Percentiles rank a stretch among this genome's conserved stretches.
Conservation (phyloP, 768 basidiomycete genomes). For the Holtermanniella nyarrowii region DNA sequence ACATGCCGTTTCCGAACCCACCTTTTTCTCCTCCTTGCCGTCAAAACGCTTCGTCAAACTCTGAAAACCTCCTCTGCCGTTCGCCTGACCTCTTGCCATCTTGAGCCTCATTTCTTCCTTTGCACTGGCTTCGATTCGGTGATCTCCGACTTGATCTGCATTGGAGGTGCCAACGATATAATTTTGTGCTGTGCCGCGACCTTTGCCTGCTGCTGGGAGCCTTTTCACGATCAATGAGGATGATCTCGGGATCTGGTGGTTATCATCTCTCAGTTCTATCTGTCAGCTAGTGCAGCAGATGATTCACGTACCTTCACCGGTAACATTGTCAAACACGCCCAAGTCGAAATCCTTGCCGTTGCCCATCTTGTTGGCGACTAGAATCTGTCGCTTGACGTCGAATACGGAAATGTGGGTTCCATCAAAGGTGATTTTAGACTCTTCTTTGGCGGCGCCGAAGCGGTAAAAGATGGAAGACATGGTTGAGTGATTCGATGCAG, state of each 20-base stretch:
- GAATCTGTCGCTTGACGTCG: constrained; percentile 97
- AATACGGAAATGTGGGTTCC: constrained; percentile 98
- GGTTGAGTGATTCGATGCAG: constrained; percentile 5
- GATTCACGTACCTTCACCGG: constrained; percentile 66
- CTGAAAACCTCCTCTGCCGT: constrained; percentile 22
- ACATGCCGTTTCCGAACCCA: no score
- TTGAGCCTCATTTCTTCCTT: constrained; percentile 33
- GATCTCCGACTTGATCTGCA: constrained; percentile 47
- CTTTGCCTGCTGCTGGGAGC: constrained; percentile 53
- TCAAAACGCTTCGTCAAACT: constrained; percentile 82
- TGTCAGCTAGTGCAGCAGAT: neutral
- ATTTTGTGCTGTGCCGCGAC: constrained; percentile 41
- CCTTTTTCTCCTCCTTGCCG: constrained; percentile 55
- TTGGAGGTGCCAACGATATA: constrained; percentile 40
- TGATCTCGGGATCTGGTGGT: constrained; percentile 81
- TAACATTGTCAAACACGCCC: constrained; percentile 67
- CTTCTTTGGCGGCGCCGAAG: constrained; percentile 89
- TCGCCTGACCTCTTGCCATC: constrained; percentile 16
- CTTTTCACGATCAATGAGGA: constrained; percentile 90
- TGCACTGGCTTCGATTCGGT: constrained; percentile 31
- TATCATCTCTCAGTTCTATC: constrained; percentile 86
- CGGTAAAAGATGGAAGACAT: constrained; percentile 92
- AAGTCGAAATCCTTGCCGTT: constrained; percentile 90
- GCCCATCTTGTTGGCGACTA: constrained; percentile 87
- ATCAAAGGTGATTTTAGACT: constrained; percentile 92